Evolutionary conservation across 345 rosid genomes (phyloP), one percentile per base, ranked within the genome.

Genomic region (Linum lewisii): DNA sequence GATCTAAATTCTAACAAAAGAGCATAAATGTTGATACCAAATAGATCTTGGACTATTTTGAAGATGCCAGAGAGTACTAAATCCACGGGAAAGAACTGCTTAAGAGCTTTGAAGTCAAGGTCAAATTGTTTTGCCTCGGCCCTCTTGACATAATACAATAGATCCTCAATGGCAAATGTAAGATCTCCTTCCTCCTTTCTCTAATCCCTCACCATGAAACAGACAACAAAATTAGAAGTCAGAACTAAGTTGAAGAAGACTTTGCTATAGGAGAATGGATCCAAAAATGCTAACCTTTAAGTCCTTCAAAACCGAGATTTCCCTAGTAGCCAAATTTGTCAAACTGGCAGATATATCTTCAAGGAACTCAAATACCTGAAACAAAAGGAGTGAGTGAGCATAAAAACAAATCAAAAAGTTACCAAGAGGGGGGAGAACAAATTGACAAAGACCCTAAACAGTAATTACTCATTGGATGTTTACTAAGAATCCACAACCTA

Each of bases 21-120:
- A 36, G 37, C 57, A 8, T 32, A 64, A 3, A 22, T 26, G 38
- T 21, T 62, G 66, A 76, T 84, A 92, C 97, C 95, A 67, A 92
- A 88, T 70, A 88, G 86, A 76, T 92, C 98, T 66, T 92, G 97
- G 45, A 77, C 73, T 73, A 86, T 76, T 81, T 88, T 92, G 66
- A 88, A 84, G 67, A 92, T 77, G 66, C 98, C 97, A 59, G 97
- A 72, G 21, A 86, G 71, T 79, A 88, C 97, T 81, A 92, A 80
- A 69, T 73, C 78, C 65, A 85, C 81, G 60, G 93, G 97, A 73
- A 92, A 88, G 77, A 81, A 81, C 65, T 83, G 84, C 71, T 80
- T 83, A 59, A 92, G 74, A 63, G 82, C 85, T 72, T 77, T 88
- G 69, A 86, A 73, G 69, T 92, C 93, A 65, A 92, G 72, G 75